Conservation (phyloP, 352 stramenopile species). For the Phytophthora foliorum region DNA sequence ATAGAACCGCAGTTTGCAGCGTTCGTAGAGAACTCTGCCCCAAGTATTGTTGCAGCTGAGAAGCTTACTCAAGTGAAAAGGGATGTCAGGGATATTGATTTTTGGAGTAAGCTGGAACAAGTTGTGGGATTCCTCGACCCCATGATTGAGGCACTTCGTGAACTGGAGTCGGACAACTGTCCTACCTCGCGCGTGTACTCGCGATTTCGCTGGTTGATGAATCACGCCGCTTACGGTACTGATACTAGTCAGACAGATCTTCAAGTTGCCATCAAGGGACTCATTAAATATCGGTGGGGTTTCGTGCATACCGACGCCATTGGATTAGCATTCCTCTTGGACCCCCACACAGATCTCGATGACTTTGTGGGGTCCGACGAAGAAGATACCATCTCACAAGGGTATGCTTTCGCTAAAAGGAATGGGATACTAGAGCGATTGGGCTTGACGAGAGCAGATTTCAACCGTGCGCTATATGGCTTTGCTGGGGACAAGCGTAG, state of each 20-base stretch:
- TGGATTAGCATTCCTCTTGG: background rate
- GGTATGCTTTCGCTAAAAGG: background rate
- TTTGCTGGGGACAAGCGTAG: background rate
- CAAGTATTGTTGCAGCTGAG: background rate
- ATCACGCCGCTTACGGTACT: conserved; percentile 5
- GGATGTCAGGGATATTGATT: background rate
- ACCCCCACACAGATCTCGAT: background rate
- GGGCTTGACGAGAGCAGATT: background rate
- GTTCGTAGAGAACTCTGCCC: background rate
- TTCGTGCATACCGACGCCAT: background rate
- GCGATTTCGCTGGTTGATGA: conserved; percentile 8
- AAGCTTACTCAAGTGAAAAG: background rate
- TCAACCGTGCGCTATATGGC: background rate
- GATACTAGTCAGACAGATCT: background rate
- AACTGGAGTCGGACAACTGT: conserved; percentile 14
- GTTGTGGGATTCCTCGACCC: conserved; percentile 8
- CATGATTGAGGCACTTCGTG: conserved; percentile 7
- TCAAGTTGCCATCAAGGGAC: background rate
- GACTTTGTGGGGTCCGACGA: background rate
- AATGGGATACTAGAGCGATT: background rate
- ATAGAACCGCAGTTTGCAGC: background rate
- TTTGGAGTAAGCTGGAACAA: conserved; percentile 15
- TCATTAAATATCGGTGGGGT: background rate
- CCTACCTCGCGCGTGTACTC: conserved; percentile 12
- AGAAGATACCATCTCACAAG: background rate